Base-by-base conservation (phyloP, 257 asterid species). In the Mentha longifolia region DNA sequence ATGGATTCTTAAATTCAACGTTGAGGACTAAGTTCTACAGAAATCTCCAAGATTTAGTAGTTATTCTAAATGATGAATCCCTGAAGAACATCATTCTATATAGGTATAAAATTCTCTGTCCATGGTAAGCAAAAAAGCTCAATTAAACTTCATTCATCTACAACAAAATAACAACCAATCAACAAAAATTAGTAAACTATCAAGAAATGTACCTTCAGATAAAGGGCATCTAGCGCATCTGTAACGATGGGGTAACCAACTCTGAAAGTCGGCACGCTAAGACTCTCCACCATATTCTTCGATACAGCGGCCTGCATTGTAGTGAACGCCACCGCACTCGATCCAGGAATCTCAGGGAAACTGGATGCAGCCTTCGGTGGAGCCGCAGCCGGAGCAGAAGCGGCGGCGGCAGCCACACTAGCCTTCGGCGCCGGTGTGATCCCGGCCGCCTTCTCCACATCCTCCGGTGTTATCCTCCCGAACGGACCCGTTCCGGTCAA, bases 371-470 rank as follows among this genome's bases (percentile, higher is more conserved):
- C 77, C 64, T 83, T 85, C 3, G 60, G 33, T 4, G 84, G 80
- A 19, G 86, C 14, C 0, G 75, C 69, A 30, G 74, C 39, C 4
- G 0, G 22, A 35, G 69, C 58, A 0, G 85, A 15, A 15, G 85
- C 71, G 0, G 70, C 79, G 13, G 80, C 60, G 1, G 70, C 76
- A 3, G 47, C 64, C 58, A 74, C 81, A 72, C 22, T 77, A 68
- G 80, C 82, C 71, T 85, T 77, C 0, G 89, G 76, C 0, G 70
- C 61, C 15, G 88, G 82, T 3, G 81, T 16, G 76, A 93, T 83
- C 33, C 97, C 96, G 5, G 96, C 95, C 0, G 94, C 96, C 76
- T 88, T 89, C 85, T 91, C 97, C 71, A 94, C 95, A 79, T 94
- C 99, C 78, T 85, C 92, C 0, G 97, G 87, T 37, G 92, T 89